These are phyloP conservation scores for Penicillium sp. DNA, from an alignment of 2,329 filamentous ascomycete genomes.

Conservation along the genomic window DNA sequence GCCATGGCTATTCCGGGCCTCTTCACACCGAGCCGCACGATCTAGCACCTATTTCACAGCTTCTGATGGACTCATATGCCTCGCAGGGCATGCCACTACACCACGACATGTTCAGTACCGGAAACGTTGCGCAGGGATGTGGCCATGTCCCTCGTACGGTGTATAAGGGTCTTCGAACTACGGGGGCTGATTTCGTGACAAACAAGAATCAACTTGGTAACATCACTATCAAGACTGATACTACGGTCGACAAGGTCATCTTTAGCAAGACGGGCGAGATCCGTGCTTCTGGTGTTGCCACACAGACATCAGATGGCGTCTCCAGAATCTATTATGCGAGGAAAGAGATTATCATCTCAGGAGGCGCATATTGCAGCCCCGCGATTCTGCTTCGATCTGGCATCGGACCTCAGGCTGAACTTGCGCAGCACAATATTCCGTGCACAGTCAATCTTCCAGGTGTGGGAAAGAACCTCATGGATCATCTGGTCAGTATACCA, in stretches of 20 bases:
- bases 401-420: constrained; percentile 50
- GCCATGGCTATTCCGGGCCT: constrained; percentile 56
- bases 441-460: constrained; percentile 50
- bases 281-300: constrained; percentile 43
- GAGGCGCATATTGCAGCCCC: constrained; percentile 55
- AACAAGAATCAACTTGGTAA: constrained; percentile 48
- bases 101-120: constrained; percentile 61
- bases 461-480: constrained; percentile 57
- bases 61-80: constrained; percentile 57
- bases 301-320: constrained; percentile 34
- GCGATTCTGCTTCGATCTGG: constrained; percentile 57
- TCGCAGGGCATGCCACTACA: constrained; percentile 58
- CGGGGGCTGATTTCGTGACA: constrained; percentile 56
- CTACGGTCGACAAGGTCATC: constrained; percentile 56
- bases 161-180: constrained; percentile 55
- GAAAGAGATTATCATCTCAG: constrained; percentile 53
- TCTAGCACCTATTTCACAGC: constrained; percentile 59
- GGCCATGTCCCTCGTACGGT: constrained; percentile 59
- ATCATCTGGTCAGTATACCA: constrained; percentile 48
- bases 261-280: constrained; percentile 43
- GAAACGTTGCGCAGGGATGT: constrained; percentile 56
- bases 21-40: constrained; percentile 61
- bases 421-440: constrained; percentile 47
- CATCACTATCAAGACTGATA: constrained; percentile 52
- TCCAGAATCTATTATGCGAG: constrained; percentile 41